Evolutionary conservation across 352 stramenopile species (phyloP), one percentile per base, ranked within the genome.

Genomic region (Saprolegnia parasitica): DNA sequence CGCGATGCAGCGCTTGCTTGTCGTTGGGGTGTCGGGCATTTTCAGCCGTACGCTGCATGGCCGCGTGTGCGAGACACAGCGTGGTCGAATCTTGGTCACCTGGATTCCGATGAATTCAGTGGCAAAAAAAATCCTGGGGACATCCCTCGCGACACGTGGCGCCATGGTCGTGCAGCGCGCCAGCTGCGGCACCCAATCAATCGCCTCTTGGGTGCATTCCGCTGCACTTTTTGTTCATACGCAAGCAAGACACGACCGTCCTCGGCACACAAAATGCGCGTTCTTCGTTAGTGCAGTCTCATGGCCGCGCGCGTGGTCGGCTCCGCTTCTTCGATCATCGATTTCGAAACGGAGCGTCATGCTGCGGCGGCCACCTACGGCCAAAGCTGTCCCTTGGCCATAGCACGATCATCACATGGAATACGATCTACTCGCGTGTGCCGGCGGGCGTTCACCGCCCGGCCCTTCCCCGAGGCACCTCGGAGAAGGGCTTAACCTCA

Each of bases 401-500:
- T 49, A n/a, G 42, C 42, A 49, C 42, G 42, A 49, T n/a, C 29
- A 35, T 35, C 29, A 35, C 29, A 35, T 35, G 29, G 29, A 35
- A 49, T 15, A n/a, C 13, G 42, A n/a, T n/a, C 42, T 49, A n/a
- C 42, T 49, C 18, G 13, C 13, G 18, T n/a, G 42, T 49, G 42
- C 42, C 42, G 11, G 42, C 8, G 18, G 16, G 16, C 13, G 56
- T 13, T 40, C 35, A 16, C 20, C 18, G 23, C 26, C 9, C 11
- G 24, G 56, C 29, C 13, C 16, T 15, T 26, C 35, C 26, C 40
- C 56, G 40, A 67, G 23, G 29, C 15, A 37, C 10, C 39, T n/a
- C 23, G 40, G 40, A 62, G 42, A 71, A 39, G 79, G 83, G 77
- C 78, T 96, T 98, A 98, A 78, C 96, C 96, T 98, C 96, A 99